Evolutionary conservation across 768 basidiomycete species (phyloP).

Genomic region (Mycena galericulata): DNA sequence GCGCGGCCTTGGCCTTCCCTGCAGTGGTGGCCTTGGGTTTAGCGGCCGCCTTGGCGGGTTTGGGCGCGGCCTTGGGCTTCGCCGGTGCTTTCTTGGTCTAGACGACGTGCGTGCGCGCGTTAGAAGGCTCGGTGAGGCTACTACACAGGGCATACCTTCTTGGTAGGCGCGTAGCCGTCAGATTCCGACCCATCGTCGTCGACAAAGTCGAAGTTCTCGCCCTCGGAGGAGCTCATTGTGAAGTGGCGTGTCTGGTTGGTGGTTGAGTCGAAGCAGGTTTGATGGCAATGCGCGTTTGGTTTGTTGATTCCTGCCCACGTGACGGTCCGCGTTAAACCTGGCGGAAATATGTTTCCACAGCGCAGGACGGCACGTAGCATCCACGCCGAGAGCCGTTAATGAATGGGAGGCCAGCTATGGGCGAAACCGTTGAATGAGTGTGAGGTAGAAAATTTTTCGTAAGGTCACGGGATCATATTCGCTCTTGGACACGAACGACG

Average conservation of each 20-base stretch:
- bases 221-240: constrained; percentile 80
- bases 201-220: constrained; percentile 68
- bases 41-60: constrained; percentile 47
- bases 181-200: constrained; percentile 72
- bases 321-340: not conserved
- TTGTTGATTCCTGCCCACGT: constrained; percentile 20
- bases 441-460: not conserved
- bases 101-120: constrained; percentile 7
- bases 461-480: not conserved
- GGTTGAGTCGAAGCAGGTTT: constrained; percentile 17
- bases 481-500: not conserved
- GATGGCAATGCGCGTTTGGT: constrained; percentile 20
- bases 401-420: not conserved
- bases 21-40: constrained; percentile 54
- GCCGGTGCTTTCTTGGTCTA: constrained; percentile 33
- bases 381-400: constrained; percentile 1
- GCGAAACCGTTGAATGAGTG: not conserved
- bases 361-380: constrained; percentile 27
- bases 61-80: constrained; percentile 42
- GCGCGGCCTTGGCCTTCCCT: constrained; percentile 61
- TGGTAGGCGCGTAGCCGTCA: constrained; percentile 74
- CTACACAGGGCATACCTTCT: constrained; percentile 60
- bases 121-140: constrained; percentile 29
- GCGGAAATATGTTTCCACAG: constrained; percentile 15
- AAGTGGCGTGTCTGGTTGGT: constrained; percentile 30